These are phyloP conservation scores for Pseudozyma thailandica DNA, from an alignment of 1,284 basidiomycete genomes.

Conservation along the genomic window DNA sequence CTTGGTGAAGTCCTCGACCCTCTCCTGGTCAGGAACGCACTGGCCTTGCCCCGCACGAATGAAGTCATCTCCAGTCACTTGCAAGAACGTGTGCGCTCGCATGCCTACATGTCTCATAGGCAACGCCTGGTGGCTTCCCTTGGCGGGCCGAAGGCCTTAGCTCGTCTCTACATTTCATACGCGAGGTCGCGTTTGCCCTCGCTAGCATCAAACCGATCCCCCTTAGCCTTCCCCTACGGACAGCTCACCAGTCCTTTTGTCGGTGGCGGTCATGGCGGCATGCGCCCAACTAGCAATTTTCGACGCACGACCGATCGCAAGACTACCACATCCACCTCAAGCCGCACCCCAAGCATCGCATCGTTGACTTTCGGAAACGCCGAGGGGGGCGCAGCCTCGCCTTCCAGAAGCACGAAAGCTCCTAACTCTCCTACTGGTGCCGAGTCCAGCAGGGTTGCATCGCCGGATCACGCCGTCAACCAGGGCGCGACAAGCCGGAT, in stretches of 20 bases:
- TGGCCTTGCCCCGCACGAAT: constrained; percentile 11
- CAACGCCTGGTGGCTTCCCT: constrained; percentile 53
- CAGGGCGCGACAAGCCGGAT: background rate
- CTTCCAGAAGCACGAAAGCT: constrained; percentile 17
- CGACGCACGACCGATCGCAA: constrained; percentile 10
- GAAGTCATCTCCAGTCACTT: constrained; percentile 14
- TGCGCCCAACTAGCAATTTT: constrained; percentile 3
- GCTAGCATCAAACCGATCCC: constrained; percentile 27
- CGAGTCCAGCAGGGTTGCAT: constrained; percentile 19
- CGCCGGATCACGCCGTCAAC: constrained; percentile 20
- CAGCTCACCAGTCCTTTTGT: constrained; percentile 48
- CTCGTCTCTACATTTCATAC: constrained; percentile 54
- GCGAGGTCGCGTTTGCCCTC: constrained; percentile 49
- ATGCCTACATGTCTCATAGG: constrained; percentile 39
- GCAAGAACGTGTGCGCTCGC: constrained; percentile 21
- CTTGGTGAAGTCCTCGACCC: constrained; percentile 9
- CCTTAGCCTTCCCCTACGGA: constrained; percentile 50
- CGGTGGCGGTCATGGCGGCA: constrained; percentile 13
- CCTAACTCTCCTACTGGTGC: constrained; percentile 30
- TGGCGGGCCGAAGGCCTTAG: constrained; percentile 51
- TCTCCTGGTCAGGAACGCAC: background rate
- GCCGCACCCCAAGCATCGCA: constrained; percentile 40
- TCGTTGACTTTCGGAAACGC: constrained; percentile 25
- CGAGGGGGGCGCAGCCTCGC: constrained; percentile 24
- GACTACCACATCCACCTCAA: constrained; percentile 24